phyloP scores from a whole-genome alignment of 2,329 filamentous ascomycete genomes.

The Colletotrichum sp. region DNA sequence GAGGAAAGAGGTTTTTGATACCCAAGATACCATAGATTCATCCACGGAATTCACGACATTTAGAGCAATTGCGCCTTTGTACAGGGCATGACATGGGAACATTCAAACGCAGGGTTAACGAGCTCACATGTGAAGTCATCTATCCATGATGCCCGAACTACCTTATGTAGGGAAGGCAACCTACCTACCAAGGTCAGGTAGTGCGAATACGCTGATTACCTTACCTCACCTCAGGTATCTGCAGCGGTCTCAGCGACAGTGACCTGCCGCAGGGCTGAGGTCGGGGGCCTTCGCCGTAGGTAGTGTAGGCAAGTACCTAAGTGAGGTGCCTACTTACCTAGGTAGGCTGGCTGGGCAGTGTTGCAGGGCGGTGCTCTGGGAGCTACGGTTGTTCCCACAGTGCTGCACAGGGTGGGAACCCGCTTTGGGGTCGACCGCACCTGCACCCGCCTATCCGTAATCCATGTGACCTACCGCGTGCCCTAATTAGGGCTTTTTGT shows the following conservation, averaged over 20 bases:
- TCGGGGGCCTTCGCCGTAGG: background rate
- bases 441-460: background rate
- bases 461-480: background rate
- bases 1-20: background rate
- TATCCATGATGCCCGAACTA: background rate
- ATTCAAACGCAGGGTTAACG: background rate
- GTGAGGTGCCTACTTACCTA: background rate
- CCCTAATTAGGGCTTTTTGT: constrained; percentile 22
- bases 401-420: background rate
- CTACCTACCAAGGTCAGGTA: background rate
- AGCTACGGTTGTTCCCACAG: background rate
- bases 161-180: no score
- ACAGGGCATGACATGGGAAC: background rate
- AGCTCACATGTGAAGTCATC: background rate
- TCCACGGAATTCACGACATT: background rate
- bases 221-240: background rate
- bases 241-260: background rate
- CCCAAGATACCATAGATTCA: background rate
- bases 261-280: background rate
- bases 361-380: background rate
- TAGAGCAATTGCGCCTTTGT: background rate
- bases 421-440: background rate
- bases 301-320: no score
- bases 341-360: background rate
- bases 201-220: no score